Conservation (phyloP, 352 stramenopile species). For the Phytophthora chlamydospora region DNA sequence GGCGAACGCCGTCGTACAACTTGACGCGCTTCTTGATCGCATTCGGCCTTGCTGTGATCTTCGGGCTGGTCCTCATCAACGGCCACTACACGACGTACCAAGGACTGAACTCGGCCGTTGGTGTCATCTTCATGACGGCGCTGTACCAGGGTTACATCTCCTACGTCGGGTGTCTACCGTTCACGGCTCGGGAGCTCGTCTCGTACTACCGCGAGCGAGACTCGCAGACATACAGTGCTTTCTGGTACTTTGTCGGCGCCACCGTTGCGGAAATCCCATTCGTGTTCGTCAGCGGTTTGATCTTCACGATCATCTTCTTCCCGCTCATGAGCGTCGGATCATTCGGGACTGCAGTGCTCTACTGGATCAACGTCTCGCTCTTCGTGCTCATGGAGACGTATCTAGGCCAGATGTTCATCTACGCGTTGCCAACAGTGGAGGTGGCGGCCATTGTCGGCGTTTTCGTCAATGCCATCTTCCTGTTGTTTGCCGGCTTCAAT, state of each 20-base stretch:
- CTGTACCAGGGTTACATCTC: conserved; percentile 70
- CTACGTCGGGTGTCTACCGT: conserved; percentile 65
- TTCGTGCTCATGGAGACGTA: conserved; percentile 45
- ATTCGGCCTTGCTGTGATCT: conserved; percentile 62
- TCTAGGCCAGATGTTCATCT: conserved; percentile 39
- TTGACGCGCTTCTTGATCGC: conserved; percentile 61
- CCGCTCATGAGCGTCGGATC: conserved; percentile 46
- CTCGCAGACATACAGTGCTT: conserved; percentile 79
- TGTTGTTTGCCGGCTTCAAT: conserved; percentile 49
- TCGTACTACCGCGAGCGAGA: conserved; percentile 91
- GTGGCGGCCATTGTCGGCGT: conserved; percentile 41
- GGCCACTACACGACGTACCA: conserved; percentile 38
- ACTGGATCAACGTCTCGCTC: conserved; percentile 47
- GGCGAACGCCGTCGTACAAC: conserved; percentile 78
- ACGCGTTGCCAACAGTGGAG: conserved; percentile 36
- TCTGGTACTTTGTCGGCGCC: conserved; percentile 69
- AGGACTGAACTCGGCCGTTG: conserved; percentile 46
- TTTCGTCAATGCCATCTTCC: conserved; percentile 46
- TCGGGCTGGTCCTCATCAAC: conserved; percentile 61
- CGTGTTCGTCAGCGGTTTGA: conserved; percentile 41
- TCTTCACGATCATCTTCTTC: conserved; percentile 59
- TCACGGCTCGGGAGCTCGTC: conserved; percentile 70
- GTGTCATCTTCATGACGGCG: conserved; percentile 60
- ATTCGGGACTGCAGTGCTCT: conserved; percentile 41
- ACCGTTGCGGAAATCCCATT: conserved; percentile 78